Conservation (phyloP, 805 yeast genomes). For the Teunomyces aglyptinius region DNA sequence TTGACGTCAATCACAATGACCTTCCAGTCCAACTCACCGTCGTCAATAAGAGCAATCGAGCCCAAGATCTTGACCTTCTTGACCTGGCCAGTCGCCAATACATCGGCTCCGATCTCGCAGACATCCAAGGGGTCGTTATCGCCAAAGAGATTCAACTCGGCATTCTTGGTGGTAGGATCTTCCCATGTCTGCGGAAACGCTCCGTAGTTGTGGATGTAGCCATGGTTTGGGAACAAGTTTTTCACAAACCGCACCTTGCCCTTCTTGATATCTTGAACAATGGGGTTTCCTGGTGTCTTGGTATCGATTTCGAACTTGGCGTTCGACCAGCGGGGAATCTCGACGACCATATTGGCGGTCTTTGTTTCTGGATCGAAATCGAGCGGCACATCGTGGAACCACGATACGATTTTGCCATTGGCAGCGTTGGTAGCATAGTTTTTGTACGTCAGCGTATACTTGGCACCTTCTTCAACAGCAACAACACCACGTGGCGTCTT, state of each 20-base stretch:
- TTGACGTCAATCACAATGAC: slow-evolving; percentile 78
- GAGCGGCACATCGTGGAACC: slow-evolving; percentile 72
- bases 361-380: slow-evolving; percentile 37
- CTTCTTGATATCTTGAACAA: slow-evolving; percentile 74
- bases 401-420: slow-evolving; percentile 52
- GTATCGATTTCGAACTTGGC: slow-evolving; percentile 79
- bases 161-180: slow-evolving; percentile 66
- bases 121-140: slow-evolving; percentile 96
- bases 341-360: slow-evolving; percentile 48
- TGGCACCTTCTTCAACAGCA: slow-evolving; percentile 26
- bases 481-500: not conserved
- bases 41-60: slow-evolving; percentile 90
- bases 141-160: slow-evolving; percentile 55
- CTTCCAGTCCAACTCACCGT: slow-evolving; percentile 90
- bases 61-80: slow-evolving; percentile 91
- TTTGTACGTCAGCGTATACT: slow-evolving; percentile 36
- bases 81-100: slow-evolving; percentile 68
- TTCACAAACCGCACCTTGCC: slow-evolving; percentile 73
- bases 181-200: slow-evolving; percentile 97
- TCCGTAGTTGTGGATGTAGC: slow-evolving; percentile 85
- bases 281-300: slow-evolving; percentile 63
- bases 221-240: slow-evolving; percentile 79
- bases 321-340: slow-evolving; percentile 66
- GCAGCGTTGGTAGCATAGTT: slow-evolving; percentile 43
- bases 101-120: slow-evolving; percentile 80